A percentile compares a stretch with the other conserved stretches of the same genome.
Conservation (phyloP, 768 basidiomycete genomes). For the Arthromyces matolae region DNA sequence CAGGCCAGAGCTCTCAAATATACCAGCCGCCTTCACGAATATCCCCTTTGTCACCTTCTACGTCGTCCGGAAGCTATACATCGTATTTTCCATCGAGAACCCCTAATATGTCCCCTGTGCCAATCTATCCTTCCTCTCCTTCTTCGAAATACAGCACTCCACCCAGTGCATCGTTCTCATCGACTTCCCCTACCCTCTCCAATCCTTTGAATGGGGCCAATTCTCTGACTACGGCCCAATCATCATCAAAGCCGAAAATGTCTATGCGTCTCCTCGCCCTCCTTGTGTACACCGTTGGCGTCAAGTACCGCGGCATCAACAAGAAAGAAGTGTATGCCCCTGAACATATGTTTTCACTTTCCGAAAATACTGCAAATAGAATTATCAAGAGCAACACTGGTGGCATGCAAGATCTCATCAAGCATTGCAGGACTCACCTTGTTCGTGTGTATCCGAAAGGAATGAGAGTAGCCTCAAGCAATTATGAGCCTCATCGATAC, state of each 20-base stretch:
- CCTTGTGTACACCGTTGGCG: slow-evolving; percentile 95
- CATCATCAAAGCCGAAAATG: slow-evolving; percentile 59
- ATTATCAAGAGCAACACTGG: slow-evolving; percentile 48
- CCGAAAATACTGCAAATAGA: slow-evolving; percentile 79
- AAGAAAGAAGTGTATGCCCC: slow-evolving; percentile 83
- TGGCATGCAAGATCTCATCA: slow-evolving; percentile 52
- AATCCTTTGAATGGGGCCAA: slow-evolving; percentile 6
- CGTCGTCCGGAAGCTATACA: background rate
- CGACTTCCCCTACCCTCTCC: slow-evolving; percentile 3
- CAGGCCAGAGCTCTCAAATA: slow-evolving; percentile 7
- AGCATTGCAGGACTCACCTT: slow-evolving; percentile 84
- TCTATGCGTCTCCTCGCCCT: slow-evolving; percentile 68
- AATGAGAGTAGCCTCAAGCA: slow-evolving; percentile 74
- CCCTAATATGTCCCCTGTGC: background rate
- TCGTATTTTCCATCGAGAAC: slow-evolving; percentile 2
- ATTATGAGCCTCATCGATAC: slow-evolving; percentile 87
- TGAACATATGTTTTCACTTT: slow-evolving; percentile 89
- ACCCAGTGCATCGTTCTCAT: background rate
- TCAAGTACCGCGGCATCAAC: slow-evolving; percentile 91
- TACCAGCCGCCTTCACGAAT: slow-evolving; percentile 5
- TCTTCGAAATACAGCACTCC: background rate
- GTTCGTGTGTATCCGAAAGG: slow-evolving; percentile 90
- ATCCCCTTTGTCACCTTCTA: slow-evolving; percentile 1
- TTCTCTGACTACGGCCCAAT: slow-evolving; percentile 15
- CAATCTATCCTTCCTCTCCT: background rate